Percentiles rank a stretch among this genome's conserved stretches.
Evolutionary conservation across 2,329 filamentous ascomycete genomes (phyloP).

Genomic region (Fusarium luffae): DNA sequence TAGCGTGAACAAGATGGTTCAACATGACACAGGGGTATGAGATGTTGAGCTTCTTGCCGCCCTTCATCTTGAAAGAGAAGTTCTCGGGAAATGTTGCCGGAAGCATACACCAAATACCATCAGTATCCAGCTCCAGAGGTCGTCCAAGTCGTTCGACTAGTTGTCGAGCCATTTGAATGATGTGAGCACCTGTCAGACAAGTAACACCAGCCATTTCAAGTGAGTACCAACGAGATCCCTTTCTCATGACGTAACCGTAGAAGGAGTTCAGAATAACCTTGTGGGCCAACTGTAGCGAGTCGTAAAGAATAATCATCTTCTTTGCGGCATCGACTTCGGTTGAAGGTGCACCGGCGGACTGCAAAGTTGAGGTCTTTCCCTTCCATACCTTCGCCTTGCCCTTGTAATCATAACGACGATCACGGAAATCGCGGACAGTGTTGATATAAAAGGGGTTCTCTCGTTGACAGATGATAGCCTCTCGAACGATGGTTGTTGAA

Average conservation of each 20-base stretch:
- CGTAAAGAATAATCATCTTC: slow-evolving; percentile 98
- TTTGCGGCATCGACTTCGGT: slow-evolving; percentile 91
- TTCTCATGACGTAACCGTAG: slow-evolving; percentile 99
- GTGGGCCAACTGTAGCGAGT: slow-evolving; percentile 95
- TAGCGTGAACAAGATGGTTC: slow-evolving; percentile 94
- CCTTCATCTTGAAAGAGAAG: slow-evolving; percentile 92
- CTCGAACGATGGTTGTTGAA: slow-evolving; percentile 88
- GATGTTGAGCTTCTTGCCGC: slow-evolving; percentile 94
- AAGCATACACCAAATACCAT: slow-evolving; percentile 99
- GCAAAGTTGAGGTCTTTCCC: slow-evolving; percentile 89
- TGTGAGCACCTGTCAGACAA: slow-evolving; percentile 93
- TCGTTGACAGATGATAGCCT: slow-evolving; percentile 97
- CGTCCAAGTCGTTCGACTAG: slow-evolving; percentile 93
- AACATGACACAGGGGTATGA: slow-evolving; percentile 99
- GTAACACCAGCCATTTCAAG: slow-evolving; percentile 99
- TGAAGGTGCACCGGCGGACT: slow-evolving; percentile 79
- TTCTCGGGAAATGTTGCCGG: slow-evolving; percentile 97
- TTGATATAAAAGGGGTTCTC: slow-evolving; percentile 99
- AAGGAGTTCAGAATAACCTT: slow-evolving; percentile 99
- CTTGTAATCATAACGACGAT: slow-evolving; percentile 98
- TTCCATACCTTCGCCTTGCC: slow-evolving; percentile 99
- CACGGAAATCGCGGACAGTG: slow-evolving; percentile 94
- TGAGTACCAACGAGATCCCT: slow-evolving; percentile 98
- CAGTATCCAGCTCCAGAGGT: slow-evolving; percentile 93
- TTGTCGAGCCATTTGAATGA: slow-evolving; percentile 95